Evolutionary conservation across 2,329 filamentous ascomycete genomes (phyloP).

Genomic region (Coccinonectria pachysandricola): DNA sequence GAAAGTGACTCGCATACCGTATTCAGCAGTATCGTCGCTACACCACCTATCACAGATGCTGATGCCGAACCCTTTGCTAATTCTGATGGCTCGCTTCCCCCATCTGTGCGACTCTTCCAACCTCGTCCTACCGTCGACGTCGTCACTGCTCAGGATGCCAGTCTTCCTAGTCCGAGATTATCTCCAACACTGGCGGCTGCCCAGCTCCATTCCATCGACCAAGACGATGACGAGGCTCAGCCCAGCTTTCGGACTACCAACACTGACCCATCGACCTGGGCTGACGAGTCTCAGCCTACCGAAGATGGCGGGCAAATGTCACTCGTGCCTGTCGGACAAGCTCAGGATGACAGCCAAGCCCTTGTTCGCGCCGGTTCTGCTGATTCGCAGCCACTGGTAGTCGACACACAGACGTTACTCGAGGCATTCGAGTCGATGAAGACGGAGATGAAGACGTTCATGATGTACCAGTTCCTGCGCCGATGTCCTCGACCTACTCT

Average conservation of each 20-base stretch:
- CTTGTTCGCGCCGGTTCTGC: conserved; percentile 15
- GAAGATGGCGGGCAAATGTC: conserved; percentile 20
- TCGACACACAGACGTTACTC: conserved; percentile 78
- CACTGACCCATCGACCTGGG: conserved; percentile 23
- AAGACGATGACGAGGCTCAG: conserved; percentile 29
- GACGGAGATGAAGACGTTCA: conserved; percentile 82
- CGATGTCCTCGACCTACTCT: conserved; percentile 81
- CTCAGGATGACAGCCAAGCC: conserved; percentile 15
- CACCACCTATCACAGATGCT: conserved; percentile 64
- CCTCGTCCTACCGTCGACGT: conserved; percentile 52
- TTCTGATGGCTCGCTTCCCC: conserved; percentile 38
- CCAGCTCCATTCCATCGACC: conserved; percentile 38
- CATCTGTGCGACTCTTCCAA: conserved; percentile 35
- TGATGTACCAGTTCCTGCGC: conserved; percentile 92
- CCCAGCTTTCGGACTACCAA: conserved; percentile 23
- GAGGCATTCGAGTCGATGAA: conserved; percentile 88
- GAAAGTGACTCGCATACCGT: conserved; percentile 47
- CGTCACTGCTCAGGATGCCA: conserved; percentile 73
- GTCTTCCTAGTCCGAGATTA: conserved; percentile 85
- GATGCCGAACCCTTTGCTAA: conserved; percentile 53
- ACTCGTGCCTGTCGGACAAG: conserved; percentile 13
- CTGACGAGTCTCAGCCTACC: conserved; percentile 32
- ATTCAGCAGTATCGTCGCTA: conserved; percentile 56
- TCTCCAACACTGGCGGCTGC: conserved; percentile 80
- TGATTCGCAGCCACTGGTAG: conserved; percentile 30